phyloP scores from a whole-genome alignment of 805 yeast genomes.

The Candida palmyrensis region DNA sequence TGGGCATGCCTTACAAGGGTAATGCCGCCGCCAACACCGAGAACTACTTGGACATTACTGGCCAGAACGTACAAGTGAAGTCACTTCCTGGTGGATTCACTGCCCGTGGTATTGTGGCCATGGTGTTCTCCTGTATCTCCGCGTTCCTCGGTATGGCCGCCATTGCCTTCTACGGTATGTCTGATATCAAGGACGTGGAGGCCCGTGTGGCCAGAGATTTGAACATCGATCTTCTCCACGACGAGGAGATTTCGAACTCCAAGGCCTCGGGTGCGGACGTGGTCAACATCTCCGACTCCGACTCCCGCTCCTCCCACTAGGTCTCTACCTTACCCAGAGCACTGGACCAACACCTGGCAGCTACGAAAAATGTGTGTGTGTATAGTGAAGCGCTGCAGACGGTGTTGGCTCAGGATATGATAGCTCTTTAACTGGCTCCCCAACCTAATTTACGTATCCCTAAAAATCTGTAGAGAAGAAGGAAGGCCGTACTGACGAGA shows the following conservation, averaged over 20 bases:
- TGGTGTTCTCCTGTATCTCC: constrained; percentile 83
- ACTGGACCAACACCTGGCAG: no score
- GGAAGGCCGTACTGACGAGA: no score
- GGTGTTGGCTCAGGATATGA: no score
- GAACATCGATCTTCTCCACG: constrained; percentile 40
- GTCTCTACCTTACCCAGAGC: no score
- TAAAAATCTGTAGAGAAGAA: constrained; percentile 1
- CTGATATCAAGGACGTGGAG: constrained; percentile 72
- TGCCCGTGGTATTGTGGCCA: constrained; percentile 89
- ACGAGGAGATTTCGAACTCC: no score
- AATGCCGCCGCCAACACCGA: constrained; percentile 85
- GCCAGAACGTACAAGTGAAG: constrained; percentile 65
- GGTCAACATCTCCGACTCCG: no score
- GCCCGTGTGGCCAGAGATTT: constrained; percentile 54
- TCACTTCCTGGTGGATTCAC: constrained; percentile 86
- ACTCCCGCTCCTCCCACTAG: no score
- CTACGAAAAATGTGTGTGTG: no score
- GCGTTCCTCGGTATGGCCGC: constrained; percentile 78
- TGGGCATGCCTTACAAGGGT: constrained; percentile 53
- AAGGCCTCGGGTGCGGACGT: no score
- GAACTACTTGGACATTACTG: constrained; percentile 61
- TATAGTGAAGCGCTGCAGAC: no score
- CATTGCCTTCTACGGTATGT: constrained; percentile 79
- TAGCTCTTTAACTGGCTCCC: no score
- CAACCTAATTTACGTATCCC: no score